Base-by-base conservation (phyloP, 768 basidiomycete species). In the Glaciozyma antarctica region DNA sequence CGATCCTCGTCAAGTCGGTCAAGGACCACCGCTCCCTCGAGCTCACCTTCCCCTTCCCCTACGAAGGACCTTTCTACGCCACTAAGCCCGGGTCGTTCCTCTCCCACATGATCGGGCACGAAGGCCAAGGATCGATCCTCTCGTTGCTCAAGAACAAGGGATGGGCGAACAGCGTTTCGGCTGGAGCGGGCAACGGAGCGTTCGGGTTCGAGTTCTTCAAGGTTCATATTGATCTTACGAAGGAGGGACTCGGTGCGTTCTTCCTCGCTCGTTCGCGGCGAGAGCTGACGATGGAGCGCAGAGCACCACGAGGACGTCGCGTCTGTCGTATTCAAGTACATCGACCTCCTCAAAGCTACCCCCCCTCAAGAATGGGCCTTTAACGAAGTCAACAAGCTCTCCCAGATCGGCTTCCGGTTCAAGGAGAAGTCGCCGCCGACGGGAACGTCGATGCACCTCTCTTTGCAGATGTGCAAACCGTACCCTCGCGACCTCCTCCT, bases 131-230 rank as follows among this genome's bases (percentile, higher is more conserved):
- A 1, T 94, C 91, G 8, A 62, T 75, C 2, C 77, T 98, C 72
- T 88, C 89, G 1, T 90, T 90, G 75, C 80, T 99, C 63, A 98
- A 94, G 79, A 34, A 80, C 21, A 60, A 59, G 41, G 74, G 74
- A 4, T 73, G 73, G 73, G 71, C 73, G 26, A 73, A 75, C 56
- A 60, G 81, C 16, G 78, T 97, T 54, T 84, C 81, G 63, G 81
- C 85, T 52, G 90, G 87, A 1, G 80, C 80, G 43, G 81, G 89
- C 9, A 88, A 82, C 24, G 82, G 88, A 67, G 78, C 77, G 2
- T 71, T 68, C 45, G 90, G 91, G 0, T 90, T 97, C 74, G 87
- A 85, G 48, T 86, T 89, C 81, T 89, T 95, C 78, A 92, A 88
- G 75, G 76, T 88, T n/a, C 86, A 85, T 2, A 79, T 88, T 28